phyloP scores from a whole-genome alignment of 1,284 basidiomycete genomes.

The Rhodotorula mucilaginosa region DNA sequence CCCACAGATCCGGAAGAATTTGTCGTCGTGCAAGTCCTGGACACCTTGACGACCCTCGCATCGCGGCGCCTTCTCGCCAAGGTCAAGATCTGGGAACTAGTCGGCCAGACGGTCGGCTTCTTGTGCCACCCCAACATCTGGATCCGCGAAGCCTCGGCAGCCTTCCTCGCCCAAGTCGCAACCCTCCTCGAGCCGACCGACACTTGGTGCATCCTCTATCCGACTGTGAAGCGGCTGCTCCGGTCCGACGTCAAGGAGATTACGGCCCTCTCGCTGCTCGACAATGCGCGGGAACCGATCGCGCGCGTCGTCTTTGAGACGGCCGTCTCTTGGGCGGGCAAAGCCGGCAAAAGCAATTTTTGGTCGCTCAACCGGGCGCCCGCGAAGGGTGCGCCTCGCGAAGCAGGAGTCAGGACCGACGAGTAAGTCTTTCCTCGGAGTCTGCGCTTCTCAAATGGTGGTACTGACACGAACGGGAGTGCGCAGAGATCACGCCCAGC shows the following conservation, averaged over 20 bases:
- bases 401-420: constrained; percentile 58
- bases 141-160: constrained; percentile 85
- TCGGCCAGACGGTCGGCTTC: constrained; percentile 80
- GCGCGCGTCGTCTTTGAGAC: constrained; percentile 77
- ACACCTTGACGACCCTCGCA: constrained; percentile 77
- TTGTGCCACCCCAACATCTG: constrained; percentile 95
- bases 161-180: constrained; percentile 80
- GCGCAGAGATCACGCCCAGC: constrained; percentile 37
- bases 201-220: constrained; percentile 94
- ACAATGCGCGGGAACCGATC: constrained; percentile 73
- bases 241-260: constrained; percentile 79
- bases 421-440: constrained; percentile 58
- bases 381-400: constrained; percentile 55
- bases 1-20: constrained; percentile 83
- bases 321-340: constrained; percentile 79
- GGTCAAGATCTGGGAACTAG: constrained; percentile 89
- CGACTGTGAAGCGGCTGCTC: constrained; percentile 78
- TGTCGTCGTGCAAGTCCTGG: constrained; percentile 82
- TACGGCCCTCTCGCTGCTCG: constrained; percentile 69
- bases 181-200: constrained; percentile 77
- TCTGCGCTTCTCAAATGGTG: neutral
- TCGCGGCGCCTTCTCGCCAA: constrained; percentile 84
- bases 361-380: constrained; percentile 61
- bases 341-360: constrained; percentile 48
- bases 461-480: neutral